phyloP scores from a whole-genome alignment of 805 yeast genomes.

The Debaryomyces maramus region DNA sequence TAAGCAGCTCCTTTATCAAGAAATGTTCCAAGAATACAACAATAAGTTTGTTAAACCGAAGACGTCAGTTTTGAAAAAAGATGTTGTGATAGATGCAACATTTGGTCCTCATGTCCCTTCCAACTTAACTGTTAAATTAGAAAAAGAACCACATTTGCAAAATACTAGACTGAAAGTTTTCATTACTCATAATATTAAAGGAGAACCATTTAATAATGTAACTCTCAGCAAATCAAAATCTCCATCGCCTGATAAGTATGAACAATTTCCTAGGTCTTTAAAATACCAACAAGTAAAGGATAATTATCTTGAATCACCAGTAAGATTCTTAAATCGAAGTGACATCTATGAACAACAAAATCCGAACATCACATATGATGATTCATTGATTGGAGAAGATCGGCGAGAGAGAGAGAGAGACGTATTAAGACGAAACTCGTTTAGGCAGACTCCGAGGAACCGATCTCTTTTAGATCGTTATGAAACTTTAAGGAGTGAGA shows the following conservation, averaged over 20 bases:
- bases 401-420: background rate
- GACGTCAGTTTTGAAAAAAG: constrained; percentile 50
- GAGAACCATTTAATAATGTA: constrained; percentile 25
- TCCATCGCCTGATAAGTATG: background rate
- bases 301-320: background rate
- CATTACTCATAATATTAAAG: constrained; percentile 50
- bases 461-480: background rate
- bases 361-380: background rate
- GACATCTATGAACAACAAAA: background rate
- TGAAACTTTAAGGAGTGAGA: background rate
- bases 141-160: constrained; percentile 24
- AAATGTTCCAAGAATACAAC: constrained; percentile 62
- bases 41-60: constrained; percentile 62
- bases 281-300: background rate
- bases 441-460: background rate
- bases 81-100: constrained; percentile 63
- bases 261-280: background rate
- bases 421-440: background rate
- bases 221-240: background rate
- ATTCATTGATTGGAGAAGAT: background rate
- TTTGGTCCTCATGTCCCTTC: constrained; percentile 27
- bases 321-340: background rate
- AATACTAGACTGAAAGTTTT: constrained; percentile 43
- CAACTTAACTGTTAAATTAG: constrained; percentile 15
- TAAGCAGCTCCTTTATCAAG: constrained; percentile 58